Evolutionary conservation across 768 basidiomycete species (phyloP).

Genomic region (Pulveroboletus ravenelii): DNA sequence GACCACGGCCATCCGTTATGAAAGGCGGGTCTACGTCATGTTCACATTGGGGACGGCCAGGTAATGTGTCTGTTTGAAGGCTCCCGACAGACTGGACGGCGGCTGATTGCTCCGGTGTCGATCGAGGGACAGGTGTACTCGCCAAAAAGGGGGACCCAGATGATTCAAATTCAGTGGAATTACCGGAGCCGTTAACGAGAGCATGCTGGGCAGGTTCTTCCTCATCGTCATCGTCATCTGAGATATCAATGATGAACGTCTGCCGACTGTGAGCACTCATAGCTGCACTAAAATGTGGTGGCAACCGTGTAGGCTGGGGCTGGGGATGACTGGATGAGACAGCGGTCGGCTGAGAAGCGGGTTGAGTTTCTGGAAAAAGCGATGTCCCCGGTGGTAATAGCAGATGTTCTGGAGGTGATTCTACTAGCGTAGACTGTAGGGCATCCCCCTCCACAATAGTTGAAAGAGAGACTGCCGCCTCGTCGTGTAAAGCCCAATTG

Average conservation of each 20-base stretch:
- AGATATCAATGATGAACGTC: constrained; percentile 30
- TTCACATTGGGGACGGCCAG: constrained; percentile 22
- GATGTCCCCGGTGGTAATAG: neutral
- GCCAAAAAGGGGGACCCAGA: neutral
- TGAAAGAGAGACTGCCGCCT: neutral
- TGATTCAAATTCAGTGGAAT: constrained; percentile 1
- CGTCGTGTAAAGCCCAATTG: constrained; percentile 5
- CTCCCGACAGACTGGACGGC: constrained; percentile 1
- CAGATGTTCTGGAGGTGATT: neutral
- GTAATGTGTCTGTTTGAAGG: constrained; percentile 2
- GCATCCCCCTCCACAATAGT: neutral
- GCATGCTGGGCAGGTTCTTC: constrained; percentile 3
- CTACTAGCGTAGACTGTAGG: constrained; percentile 2
- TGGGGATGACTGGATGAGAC: neutral
- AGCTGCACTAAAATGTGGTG: constrained; percentile 26
- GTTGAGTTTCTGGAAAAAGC: constrained; percentile 7
- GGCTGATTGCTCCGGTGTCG: neutral
- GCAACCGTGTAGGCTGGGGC: constrained; percentile 2
- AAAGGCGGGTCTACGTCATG: constrained; percentile 46
- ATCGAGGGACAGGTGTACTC: neutral
- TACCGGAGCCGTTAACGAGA: neutral
- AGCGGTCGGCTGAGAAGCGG: neutral
- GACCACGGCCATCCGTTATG: constrained; percentile 60
- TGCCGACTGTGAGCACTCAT: constrained; percentile 21
- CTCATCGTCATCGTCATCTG: constrained; percentile 27